Base-by-base conservation (phyloP, 306 rosid species). In the Geum urbanum region DNA sequence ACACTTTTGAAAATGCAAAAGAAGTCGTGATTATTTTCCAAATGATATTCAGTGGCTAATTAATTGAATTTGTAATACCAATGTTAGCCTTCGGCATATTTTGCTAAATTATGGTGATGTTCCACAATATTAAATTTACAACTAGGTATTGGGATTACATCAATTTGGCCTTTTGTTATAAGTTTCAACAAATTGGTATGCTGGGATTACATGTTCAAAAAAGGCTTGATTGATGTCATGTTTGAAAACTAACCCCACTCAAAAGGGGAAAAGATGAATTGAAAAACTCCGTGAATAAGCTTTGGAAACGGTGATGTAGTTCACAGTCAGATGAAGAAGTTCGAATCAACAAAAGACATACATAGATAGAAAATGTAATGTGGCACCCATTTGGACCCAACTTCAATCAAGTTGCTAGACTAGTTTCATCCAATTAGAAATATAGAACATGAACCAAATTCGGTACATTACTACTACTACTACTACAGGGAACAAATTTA, bases 401-500 rank as follows among this genome's bases (percentile, higher is more conserved):
- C 15, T 41, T 62, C 49, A 46, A 24, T 52, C 22, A 44, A 32
- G 11, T 66, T 56, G 70, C 32, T 32, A 32, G 3, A 32, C 2
- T 84, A 84, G 73, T 52, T 27, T 68, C 58, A 71, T 80, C 78
- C 82, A 43, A 70, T 45, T 64, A 41, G 7, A 45, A 27, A 43
- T 50, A 16, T 8, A 43, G 27, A 65, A 12, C 35, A 50, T 51
- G 77, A 60, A 35, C 66, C 57, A 72, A 13, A 37, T 60, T 27
- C 43, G 47, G 32, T 51, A 57, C 46, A 32, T 32, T 32, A 32
- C 4, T 32, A 32, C 37, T 32, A 27, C 2, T 27, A 24, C 27
- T 24, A 24, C 27, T 24, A 37, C 12, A 5, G 32, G 7, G 32
- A 8, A 19, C 3, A 35, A 3, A 67, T 32, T 20, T 5, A 19